Base-by-base conservation (phyloP, 179 eudicot species). In the Beta corolliflora region DNA sequence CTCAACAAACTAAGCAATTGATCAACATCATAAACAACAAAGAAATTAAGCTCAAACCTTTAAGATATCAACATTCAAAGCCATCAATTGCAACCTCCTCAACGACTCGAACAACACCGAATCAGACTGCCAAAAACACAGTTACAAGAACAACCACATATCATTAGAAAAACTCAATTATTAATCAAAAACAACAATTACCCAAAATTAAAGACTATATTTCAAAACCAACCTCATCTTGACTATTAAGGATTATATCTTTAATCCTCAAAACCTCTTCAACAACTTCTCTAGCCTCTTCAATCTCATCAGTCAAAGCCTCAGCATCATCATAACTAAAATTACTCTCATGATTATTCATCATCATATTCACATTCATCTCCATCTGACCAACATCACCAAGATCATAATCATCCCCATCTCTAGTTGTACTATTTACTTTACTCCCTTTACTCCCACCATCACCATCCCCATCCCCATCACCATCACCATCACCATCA, bases 181-280 rank as follows among this genome's bases (percentile, higher is more conserved):
- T 25, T 53, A 9, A 23, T 65, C 15, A 66, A 8, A 52, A 75
- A 5, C 25, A 14, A 55, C 36, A n/a, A n/a, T 48, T 7, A 65
- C 21, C 31, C 53, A 5, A 9, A 71, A 2, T 65, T 7, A 58
- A 7, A 9, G 54, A 58, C 10, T 12, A 52, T 11, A n/a, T 7
- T 44, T 59, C 31, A 18, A 46, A 80, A n/a, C 59, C 61, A 44
- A 96, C 99, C 98, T 92, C 93, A 80, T 93, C 93, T 83, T 89
- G 85, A 82, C 81, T 60, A 79, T 91, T 90, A 9, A 83, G 88
- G 76, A 96, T 83, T 60, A 93, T 77, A 61, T 90, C 89, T 53
- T 96, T 96, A 84, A 96, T 92, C 92, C 98, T 94, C 82, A 92
- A 73, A 31, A 91, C 93, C 87, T 96, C 98, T 13, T 82, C 91